Conservation (phyloP, 225 moss, liverwort and hornwort genomes). For the Sphagnum tenellum region DNA sequence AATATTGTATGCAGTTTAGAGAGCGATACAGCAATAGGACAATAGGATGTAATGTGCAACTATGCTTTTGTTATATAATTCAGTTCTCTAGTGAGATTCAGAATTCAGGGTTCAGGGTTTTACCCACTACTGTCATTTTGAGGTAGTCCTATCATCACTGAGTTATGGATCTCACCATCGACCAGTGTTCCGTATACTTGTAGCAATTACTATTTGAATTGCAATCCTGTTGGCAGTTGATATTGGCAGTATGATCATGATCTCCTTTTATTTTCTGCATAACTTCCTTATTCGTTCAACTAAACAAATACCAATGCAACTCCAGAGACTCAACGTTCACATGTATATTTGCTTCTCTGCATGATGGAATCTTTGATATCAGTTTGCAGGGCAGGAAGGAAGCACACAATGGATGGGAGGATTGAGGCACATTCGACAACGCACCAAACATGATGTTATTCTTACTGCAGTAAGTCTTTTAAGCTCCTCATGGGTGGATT, state of each 20-base stretch:
- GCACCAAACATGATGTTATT: slow-evolving; percentile 53
- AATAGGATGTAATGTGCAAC: too few species aligned
- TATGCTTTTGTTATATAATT: too few species aligned
- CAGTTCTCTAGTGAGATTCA: too few species aligned
- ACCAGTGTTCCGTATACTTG: too few species aligned
- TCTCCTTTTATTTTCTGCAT: background rate
- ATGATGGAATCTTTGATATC: background rate
- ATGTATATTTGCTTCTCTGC: too few species aligned
- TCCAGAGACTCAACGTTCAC: background rate
- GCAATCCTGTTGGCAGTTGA: background rate
- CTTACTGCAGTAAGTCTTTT: slow-evolving; percentile 40
- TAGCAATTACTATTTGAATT: too few species aligned
- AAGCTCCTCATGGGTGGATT: background rate
- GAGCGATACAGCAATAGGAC: too few species aligned
- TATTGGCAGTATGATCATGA: background rate
- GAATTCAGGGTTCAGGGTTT: too few species aligned
- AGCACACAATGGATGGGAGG: slow-evolving; percentile 9
- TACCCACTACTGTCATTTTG: too few species aligned
- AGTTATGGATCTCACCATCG: too few species aligned
- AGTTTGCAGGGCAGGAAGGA: slow-evolving; percentile 5
- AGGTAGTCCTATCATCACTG: too few species aligned
- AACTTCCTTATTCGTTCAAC: background rate
- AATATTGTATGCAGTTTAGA: too few species aligned
- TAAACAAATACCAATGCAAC: background rate
- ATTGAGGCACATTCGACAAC: slow-evolving; percentile 38